phyloP scores from a whole-genome alignment of 495 filamentous ascomycete species.

The Podospora didyma region DNA sequence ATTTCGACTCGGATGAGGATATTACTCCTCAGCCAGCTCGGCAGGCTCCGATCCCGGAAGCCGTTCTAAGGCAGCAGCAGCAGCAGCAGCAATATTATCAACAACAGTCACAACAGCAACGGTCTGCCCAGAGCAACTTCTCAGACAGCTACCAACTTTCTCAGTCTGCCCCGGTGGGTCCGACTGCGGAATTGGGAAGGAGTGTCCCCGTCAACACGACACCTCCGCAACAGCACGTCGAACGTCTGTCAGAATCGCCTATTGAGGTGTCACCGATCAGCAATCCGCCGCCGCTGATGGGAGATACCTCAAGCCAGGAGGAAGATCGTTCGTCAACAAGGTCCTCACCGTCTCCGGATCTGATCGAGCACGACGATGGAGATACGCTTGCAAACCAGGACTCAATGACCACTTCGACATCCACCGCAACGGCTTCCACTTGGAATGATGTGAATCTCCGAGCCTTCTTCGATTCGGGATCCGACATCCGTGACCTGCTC shows the following conservation, averaged over 20 bases:
- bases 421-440: slow-evolving; percentile 41
- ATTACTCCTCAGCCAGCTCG: slow-evolving; percentile 21
- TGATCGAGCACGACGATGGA: slow-evolving; percentile 49
- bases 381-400: slow-evolving; percentile 36
- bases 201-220: slow-evolving; percentile 3
- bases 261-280: slow-evolving; percentile 62
- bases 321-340: slow-evolving; percentile 57
- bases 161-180: slow-evolving; percentile 18
- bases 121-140: slow-evolving; percentile 21
- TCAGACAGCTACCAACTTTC: slow-evolving; percentile 32
- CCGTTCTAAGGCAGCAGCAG: slow-evolving; percentile 6
- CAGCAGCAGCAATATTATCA: slow-evolving; percentile 3
- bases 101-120: slow-evolving; percentile 8
- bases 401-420: slow-evolving; percentile 41
- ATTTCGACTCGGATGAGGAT: slow-evolving; percentile 47
- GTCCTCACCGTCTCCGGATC: slow-evolving; percentile 66
- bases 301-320: slow-evolving; percentile 63
- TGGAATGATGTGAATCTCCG: slow-evolving; percentile 86
- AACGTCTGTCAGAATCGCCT: slow-evolving; percentile 71
- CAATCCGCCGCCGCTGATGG: slow-evolving; percentile 57
- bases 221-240: slow-evolving; percentile 28
- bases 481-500: slow-evolving; percentile 86
- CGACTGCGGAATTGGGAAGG: slow-evolving; percentile 18
- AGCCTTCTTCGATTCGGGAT: slow-evolving; percentile 86
- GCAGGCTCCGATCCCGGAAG: slow-evolving; percentile 11